phyloP scores from a whole-genome alignment of 805 yeast genomes.

The Hermanozyma aechmeae region DNA sequence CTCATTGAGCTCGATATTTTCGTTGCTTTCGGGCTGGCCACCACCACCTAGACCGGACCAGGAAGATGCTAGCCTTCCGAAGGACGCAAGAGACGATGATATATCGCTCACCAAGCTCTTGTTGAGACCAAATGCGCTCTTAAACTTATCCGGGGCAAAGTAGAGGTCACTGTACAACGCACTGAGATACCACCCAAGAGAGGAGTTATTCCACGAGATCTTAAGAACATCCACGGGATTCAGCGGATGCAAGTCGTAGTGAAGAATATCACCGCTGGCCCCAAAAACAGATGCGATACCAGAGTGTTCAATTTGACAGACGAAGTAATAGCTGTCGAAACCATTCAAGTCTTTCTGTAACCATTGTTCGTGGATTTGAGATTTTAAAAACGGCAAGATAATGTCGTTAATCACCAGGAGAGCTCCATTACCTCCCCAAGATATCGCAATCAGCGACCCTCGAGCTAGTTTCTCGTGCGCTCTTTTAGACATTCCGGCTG shows the following conservation, averaged over 20 bases:
- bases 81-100: slow-evolving; percentile 23
- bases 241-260: slow-evolving; percentile 33
- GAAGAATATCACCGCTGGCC: slow-evolving; percentile 19
- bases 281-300: slow-evolving; percentile 17
- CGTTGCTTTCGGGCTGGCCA: not conserved
- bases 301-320: slow-evolving; percentile 32
- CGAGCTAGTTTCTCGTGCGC: slow-evolving; percentile 46
- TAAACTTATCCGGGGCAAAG: slow-evolving; percentile 9
- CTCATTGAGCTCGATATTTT: slow-evolving; percentile 5
- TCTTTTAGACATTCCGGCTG: slow-evolving; percentile 51
- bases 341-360: slow-evolving; percentile 9
- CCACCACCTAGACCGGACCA: slow-evolving; percentile 20
- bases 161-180: slow-evolving; percentile 55
- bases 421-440: slow-evolving; percentile 53
- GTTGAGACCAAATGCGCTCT: slow-evolving; percentile 11
- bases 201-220: slow-evolving; percentile 54
- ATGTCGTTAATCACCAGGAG: slow-evolving; percentile 30
- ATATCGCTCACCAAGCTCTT: slow-evolving; percentile 31
- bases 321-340: slow-evolving; percentile 18
- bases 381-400: slow-evolving; percentile 28
- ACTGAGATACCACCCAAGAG: slow-evolving; percentile 71
- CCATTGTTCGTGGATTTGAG: slow-evolving; percentile 18
- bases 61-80: slow-evolving; percentile 27
- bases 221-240: slow-evolving; percentile 34
- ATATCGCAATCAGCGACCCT: slow-evolving; percentile 37